Base-by-base conservation (phyloP, 129 eudicot species). In the Scalesia atractyloides region DNA sequence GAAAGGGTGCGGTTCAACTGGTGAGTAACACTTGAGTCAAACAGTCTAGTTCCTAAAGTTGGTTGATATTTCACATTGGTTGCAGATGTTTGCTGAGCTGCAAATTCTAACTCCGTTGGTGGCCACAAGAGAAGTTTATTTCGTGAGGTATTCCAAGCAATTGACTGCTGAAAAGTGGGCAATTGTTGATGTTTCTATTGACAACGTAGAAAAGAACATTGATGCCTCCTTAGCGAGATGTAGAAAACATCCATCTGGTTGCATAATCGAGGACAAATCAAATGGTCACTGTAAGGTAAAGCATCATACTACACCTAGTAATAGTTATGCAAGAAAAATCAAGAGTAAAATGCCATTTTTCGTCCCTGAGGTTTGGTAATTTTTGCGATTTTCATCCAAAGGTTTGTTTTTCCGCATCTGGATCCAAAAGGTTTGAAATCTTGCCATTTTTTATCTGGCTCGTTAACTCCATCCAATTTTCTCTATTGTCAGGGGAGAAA, bases 81-180 rank as follows among this genome's bases (percentile, higher is more conserved):
- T 76, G 43, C 84, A 95, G 99, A 95, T 95, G 96, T 95, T 90
- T 80, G 88, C 83, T 16, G 99, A 95, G 88, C 64, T 95, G 67
- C 99, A 95, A 80, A 88, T 95, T 96, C 96, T 90, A 30, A 88
- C 97, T 10, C 97, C 99, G 66, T 68, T 88, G 81, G 96, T 90
- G 74, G 81, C 85, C 68, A 81, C 97, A 13, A 85, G 97, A 80
- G 97, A 95, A 75, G 86, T 90, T 68, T 90, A 90, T 79, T 95
- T 95, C 33, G 86, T 95, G 44, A 81, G 99, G 80, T 79, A 73
- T 53, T 84, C 94, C 84, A 95, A 88, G 77, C 94, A 90, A 57
- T 46, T 95, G 70, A 80, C 61, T 52, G 66, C 88, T 59, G 89
- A 88, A 57, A 88, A 82, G 73, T 95, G 99, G 99, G 97, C 91